Conservation (phyloP, 345 rosid genomes). For the Rubroshorea leprosula region DNA sequence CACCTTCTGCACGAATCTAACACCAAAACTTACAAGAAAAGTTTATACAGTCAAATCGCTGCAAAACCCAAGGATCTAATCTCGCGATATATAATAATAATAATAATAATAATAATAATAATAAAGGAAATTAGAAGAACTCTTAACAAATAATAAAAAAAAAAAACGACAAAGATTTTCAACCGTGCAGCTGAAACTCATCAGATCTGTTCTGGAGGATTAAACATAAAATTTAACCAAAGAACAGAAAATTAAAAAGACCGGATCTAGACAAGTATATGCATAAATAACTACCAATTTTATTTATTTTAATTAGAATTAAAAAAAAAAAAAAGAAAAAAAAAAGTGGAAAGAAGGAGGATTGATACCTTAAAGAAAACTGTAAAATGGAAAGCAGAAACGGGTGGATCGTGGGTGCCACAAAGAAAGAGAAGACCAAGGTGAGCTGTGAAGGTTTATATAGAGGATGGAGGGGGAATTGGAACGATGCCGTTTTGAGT, state of each 20-base stretch:
- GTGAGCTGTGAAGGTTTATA: not conserved
- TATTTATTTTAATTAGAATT: not conserved
- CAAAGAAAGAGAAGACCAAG: not conserved
- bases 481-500: not conserved
- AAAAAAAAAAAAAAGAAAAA: not conserved
- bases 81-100: no score
- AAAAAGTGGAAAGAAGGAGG: slow-evolving; percentile 12
- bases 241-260: not conserved
- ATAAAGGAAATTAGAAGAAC: not conserved
- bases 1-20: not conserved
- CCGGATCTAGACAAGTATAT: slow-evolving; percentile 21
- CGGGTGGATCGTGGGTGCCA: slow-evolving; percentile 19
- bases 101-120: not conserved
- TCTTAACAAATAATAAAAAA: not conserved
- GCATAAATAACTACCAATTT: not conserved
- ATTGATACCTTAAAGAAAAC: slow-evolving; percentile 26
- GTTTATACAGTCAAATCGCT: no score
- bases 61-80: no score
- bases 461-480: slow-evolving; percentile 8
- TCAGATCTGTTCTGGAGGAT: slow-evolving; percentile 25
- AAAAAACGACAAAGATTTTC: not conserved
- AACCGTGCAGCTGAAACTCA: slow-evolving; percentile 13
- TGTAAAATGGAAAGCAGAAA: slow-evolving; percentile 12
- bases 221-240: not conserved
- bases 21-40: not conserved